Conservation (phyloP, 164 flowering plant genomes). For the Liquidambar formosana region DNA sequence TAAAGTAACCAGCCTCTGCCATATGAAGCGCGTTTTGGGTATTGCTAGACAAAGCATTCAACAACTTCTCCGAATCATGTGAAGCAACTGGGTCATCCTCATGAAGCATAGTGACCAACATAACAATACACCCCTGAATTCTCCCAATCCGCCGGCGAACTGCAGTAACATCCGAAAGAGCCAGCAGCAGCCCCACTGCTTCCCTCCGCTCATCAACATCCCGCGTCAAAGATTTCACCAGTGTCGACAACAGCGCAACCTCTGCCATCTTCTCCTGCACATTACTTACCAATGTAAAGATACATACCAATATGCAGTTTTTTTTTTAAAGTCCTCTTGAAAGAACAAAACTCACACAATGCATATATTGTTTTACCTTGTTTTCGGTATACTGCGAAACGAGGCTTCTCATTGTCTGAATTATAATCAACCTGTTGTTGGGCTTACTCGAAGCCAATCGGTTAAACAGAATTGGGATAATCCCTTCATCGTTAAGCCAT, state of each 20-base stretch:
- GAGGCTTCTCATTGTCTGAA: constrained; percentile 49
- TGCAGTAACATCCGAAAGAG: constrained; percentile 45
- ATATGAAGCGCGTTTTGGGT: constrained; percentile 87
- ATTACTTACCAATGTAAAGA: constrained; percentile 15
- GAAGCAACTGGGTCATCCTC: constrained; percentile 68
- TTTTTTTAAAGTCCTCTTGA: background rate
- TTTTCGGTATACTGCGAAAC: constrained; percentile 27
- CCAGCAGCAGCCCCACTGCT: constrained; percentile 67
- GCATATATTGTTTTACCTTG: constrained; percentile 38
- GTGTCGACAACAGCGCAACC: constrained; percentile 33
- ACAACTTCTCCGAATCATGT: constrained; percentile 50
- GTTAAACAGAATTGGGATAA: constrained; percentile 44
- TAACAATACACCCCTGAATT: constrained; percentile 78
- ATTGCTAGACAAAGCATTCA: constrained; percentile 60
- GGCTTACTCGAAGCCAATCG: constrained; percentile 52
- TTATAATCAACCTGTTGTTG: constrained; percentile 33
- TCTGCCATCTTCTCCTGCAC: constrained; percentile 80
- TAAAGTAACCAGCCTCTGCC: constrained; percentile 92
- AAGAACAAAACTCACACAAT: background rate
- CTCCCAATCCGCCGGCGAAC: constrained; percentile 67
- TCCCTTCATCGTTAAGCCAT: constrained; percentile 45
- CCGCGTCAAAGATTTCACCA: constrained; percentile 71
- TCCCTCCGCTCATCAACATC: constrained; percentile 73
- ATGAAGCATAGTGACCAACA: constrained; percentile 73
- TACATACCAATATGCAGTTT: background rate